Evolutionary conservation across 192 early-diverging fungal species (phyloP).

Genomic region (Ramicandelaber brevisporus): DNA sequence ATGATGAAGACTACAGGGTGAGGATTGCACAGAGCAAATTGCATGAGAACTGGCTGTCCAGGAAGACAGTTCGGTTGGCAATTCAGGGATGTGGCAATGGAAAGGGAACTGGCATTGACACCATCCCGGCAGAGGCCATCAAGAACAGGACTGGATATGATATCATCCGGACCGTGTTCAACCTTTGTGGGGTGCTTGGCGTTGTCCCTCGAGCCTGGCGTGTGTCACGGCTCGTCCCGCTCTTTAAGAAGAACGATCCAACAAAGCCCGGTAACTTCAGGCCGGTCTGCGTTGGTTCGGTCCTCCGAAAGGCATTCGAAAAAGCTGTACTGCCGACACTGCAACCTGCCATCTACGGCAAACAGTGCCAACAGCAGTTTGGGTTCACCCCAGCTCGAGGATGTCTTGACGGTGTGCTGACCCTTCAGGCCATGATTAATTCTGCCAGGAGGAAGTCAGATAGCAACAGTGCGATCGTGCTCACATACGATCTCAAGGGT

Average conservation of each 20-base stretch:
- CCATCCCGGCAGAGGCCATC: too few species aligned
- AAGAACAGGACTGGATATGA: too few species aligned
- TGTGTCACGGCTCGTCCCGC: not conserved
- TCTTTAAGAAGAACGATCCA: conserved; percentile 1
- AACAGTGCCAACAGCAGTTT: not conserved
- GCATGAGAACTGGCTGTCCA: too few species aligned
- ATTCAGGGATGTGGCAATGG: too few species aligned
- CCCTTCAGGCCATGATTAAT: not conserved
- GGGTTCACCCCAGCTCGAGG: not conserved
- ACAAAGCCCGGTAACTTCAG: not conserved
- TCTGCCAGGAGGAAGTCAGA: too few species aligned
- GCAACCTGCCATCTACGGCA: too few species aligned
- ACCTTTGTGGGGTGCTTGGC: not conserved
- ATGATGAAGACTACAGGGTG: too few species aligned
- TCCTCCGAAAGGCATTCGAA: not conserved
- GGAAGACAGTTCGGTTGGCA: too few species aligned
- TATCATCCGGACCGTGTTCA: too few species aligned
- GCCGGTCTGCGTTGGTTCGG: conserved; percentile 1
- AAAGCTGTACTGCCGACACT: not conserved
- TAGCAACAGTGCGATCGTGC: too few species aligned
- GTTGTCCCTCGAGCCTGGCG: not conserved
- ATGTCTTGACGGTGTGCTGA: not conserved
- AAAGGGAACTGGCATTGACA: too few species aligned
- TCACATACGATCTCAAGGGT: conserved; percentile 1
- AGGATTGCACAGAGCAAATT: too few species aligned